Evolutionary conservation across 2,329 filamentous ascomycete species (phyloP), one percentile per base, ranked within the genome.

Genomic region (Cylindrodendrum hubeiense): DNA sequence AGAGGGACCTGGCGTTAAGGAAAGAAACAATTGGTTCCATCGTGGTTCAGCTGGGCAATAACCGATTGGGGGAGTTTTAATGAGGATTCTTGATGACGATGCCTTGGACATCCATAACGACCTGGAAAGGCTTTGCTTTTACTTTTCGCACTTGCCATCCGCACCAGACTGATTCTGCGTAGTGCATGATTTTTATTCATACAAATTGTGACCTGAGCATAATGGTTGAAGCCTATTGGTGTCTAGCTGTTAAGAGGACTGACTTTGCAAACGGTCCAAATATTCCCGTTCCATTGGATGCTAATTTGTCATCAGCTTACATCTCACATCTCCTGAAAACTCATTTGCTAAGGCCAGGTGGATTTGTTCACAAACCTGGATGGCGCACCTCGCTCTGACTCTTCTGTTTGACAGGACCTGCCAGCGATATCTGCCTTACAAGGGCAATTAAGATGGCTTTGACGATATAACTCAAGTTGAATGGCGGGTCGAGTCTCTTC

Each of bases 1-100:
- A 63, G 46, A 51, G 59, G 50, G 26, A 24, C 47, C 41, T 66
- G 71, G 69, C 72, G 70, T 75, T 73, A 41, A n/a, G 56, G 53
- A 13, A 62, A 46, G 22, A 60, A 15, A 22, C 9, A 30, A 22
- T 41, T 41, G n/a, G 5, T 34, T 41, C 17, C 3, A 7, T 41
- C 19, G 33, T 54, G 15, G 7, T 30, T 33, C 26, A n/a, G 28
- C 50, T 10, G 43, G 44, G 51, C 17, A 12, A 33, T 60, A 30
- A 26, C 28, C 47, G 24, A 41, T 33, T 33, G n/a, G n/a, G 13
- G 19, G 49, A 22, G 30, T 44, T 60, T 60, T 33, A 46, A 53
- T 60, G 47, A 50, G n/a, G 26, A 47, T 70, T 55, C 24, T 61
- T 57, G 24, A 24, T 49, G 8, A 50, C 34, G 3, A 43, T 13